phyloP scores from a whole-genome alignment of 1,139 yeast species.

The Chernovozyma aurita region DNA sequence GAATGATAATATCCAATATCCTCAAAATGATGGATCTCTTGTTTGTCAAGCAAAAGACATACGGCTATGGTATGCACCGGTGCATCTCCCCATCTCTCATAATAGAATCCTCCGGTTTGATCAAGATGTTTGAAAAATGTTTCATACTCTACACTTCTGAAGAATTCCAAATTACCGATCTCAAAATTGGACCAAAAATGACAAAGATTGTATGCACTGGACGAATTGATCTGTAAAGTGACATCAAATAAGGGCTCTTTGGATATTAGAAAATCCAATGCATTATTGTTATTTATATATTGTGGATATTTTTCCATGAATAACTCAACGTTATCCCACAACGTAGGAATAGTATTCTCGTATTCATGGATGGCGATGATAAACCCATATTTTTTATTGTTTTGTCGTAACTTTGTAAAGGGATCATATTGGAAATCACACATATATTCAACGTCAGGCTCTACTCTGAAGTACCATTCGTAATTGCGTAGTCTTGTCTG shows the following conservation, averaged over 20 bases:
- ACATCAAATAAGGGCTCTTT: constrained; percentile 31
- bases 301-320: constrained; percentile 61
- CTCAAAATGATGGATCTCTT: constrained; percentile 80
- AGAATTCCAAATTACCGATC: constrained; percentile 76
- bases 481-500: constrained; percentile 36
- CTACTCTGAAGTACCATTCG: constrained; percentile 45
- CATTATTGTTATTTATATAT: constrained; percentile 61
- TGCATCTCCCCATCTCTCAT: constrained; percentile 98
- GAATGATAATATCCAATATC: constrained; percentile 84
- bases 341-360: constrained; percentile 55
- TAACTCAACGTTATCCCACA: constrained; percentile 72
- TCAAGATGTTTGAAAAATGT: constrained; percentile 71
- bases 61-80: constrained; percentile 89
- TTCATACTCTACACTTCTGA: constrained; percentile 65
- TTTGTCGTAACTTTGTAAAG: constrained; percentile 29
- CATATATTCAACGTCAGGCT: constrained; percentile 44
- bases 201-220: constrained; percentile 74
- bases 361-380: constrained; percentile 42
- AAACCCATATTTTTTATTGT: constrained; percentile 40
- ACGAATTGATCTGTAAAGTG: constrained; percentile 20
- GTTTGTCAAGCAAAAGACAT: constrained; percentile 58
- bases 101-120: constrained; percentile 76
- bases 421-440: constrained; percentile 50
- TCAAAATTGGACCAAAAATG: constrained; percentile 97
- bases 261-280: constrained; percentile 67